Evolutionary conservation across 306 rosid species (phyloP), one percentile per base, ranked within the genome.

Genomic region (Casuarina cunninghamiana): DNA sequence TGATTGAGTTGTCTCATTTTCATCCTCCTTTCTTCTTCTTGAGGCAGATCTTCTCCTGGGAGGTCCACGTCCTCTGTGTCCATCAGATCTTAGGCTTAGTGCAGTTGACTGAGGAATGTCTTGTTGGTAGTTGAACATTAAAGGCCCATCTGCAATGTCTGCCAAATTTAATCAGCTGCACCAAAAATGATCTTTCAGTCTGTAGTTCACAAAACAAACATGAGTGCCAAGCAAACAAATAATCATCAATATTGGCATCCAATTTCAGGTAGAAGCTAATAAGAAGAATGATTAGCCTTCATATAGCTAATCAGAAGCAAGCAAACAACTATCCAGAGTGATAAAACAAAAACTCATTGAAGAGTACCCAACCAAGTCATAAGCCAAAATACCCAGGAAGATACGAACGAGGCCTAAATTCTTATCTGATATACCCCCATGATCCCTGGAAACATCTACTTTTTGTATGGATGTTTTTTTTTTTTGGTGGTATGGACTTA

Each of bases 161-260:
- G 93, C 85, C 90, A 90, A 82, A 88, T 85, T 84, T 71, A 86
- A 88, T 72, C 88, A 85, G 90, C 91, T 87, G 93, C 93, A 90
- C 85, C 91, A 87, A 84, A 77, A 76, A 82, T 80, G 78, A 71
- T 57, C 86, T 75, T 81, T 89, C 87, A 80, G 88, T 80, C 72
- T 74, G 53, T 58, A 73, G 39, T 69, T 77, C 54, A 46, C 70
- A 80, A 87, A 58, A 73, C 61, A 83, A 65, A 75, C 68, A 42
- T 57, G 32, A 12, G 16, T 69, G 26, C 39, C 69, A 68, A 71
- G 50, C 10, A 15, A 75, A 16, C 73, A 57, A 21, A 32, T 21
- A 48, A 72, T 61, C 19, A 53, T 43, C 6, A 32, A 42, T 26
- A 26, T 26, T 12, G 32, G 44, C 37, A 19, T 67, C 75, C 53